phyloP scores from a whole-genome alignment of 768 basidiomycete genomes.

The Baorangia bicolor region DNA sequence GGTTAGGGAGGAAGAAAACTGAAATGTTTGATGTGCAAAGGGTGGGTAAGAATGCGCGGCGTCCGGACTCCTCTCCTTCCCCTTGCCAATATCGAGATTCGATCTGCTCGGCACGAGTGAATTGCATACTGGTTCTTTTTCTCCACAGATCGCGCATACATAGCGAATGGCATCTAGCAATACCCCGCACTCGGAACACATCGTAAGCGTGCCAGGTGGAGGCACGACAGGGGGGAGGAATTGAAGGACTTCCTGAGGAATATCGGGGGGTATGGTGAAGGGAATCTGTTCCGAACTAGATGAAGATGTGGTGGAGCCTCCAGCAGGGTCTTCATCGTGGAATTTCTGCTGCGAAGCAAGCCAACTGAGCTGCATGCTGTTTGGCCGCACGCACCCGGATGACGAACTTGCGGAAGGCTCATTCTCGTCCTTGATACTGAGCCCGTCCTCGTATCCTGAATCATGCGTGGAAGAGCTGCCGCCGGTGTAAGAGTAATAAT shows the following conservation, averaged over 20 bases:
- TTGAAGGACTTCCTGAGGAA: slow-evolving; percentile 53
- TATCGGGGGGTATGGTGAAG: slow-evolving; percentile 33
- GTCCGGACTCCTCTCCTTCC: slow-evolving; percentile 42
- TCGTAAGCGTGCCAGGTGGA: slow-evolving; percentile 63
- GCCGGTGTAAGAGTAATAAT: slow-evolving; percentile 70
- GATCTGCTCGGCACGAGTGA: slow-evolving; percentile 10
- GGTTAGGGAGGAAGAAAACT: slow-evolving; percentile 18
- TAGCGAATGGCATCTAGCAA: slow-evolving; percentile 83
- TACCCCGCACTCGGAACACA: slow-evolving; percentile 80
- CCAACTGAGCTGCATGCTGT: slow-evolving; percentile 67
- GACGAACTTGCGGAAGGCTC: slow-evolving; percentile 28
- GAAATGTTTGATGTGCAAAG: slow-evolving; percentile 32
- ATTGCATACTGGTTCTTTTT: slow-evolving; percentile 51
- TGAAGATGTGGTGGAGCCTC: slow-evolving; percentile 11
- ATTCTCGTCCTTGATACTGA: slow-evolving; percentile 35
- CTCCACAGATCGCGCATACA: slow-evolving; percentile 85
- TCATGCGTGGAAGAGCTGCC: slow-evolving; percentile 52
- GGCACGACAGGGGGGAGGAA: slow-evolving; percentile 48
- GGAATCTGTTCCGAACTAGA: slow-evolving; percentile 18
- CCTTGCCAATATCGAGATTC: slow-evolving; percentile 36
- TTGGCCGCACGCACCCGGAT: slow-evolving; percentile 48
- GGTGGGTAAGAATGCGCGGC: slow-evolving; percentile 35
- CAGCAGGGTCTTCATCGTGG: slow-evolving; percentile 19
- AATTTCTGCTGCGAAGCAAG: slow-evolving; percentile 52
- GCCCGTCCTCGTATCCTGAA: slow-evolving; percentile 52